Conservation (phyloP, 768 basidiomycete genomes). For the Thelephora ganbajun region DNA sequence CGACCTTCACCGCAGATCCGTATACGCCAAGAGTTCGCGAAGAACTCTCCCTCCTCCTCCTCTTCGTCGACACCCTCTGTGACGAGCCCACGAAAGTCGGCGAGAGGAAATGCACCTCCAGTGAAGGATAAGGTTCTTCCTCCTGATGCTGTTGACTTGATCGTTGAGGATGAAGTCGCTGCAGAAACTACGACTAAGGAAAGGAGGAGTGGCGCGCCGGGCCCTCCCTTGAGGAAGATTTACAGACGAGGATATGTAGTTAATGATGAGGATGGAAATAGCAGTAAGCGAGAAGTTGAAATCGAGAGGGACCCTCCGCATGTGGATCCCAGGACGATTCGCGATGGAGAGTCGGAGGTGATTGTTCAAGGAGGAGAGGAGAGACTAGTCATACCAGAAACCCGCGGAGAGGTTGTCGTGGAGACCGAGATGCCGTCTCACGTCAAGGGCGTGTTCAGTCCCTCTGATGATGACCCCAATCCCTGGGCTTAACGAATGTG, state of each 20-base stretch:
- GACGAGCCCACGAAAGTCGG: background rate
- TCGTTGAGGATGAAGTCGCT: constrained; percentile 55
- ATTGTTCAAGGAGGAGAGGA: constrained; percentile 15
- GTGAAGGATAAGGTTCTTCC: constrained; percentile 20
- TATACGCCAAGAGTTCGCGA: background rate
- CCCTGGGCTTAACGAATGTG: too few species aligned
- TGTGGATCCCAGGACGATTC: constrained; percentile 9
- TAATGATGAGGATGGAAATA: constrained; percentile 20
- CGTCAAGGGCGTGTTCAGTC: too few species aligned
- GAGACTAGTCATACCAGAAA: constrained; percentile 2
- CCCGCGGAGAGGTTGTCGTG: constrained; percentile 16
- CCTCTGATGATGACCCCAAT: too few species aligned
- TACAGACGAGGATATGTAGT: constrained; percentile 35
- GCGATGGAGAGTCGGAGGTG: constrained; percentile 21
- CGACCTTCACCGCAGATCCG: background rate
- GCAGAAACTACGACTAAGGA: constrained; percentile 39
- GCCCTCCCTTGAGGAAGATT: constrained; percentile 32
- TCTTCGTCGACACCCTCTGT: constrained; percentile 7
- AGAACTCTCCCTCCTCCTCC: constrained; percentile 2
- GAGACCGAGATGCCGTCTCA: constrained; percentile 9
- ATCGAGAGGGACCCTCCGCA: constrained; percentile 13
- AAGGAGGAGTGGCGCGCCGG: constrained; percentile 50
- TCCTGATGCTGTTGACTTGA: constrained; percentile 79
- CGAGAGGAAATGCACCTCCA: constrained; percentile 5
- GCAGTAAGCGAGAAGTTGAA: constrained; percentile 25